Conservation (phyloP, 257 asterid genomes). For the Nicotiana knightiana region DNA sequence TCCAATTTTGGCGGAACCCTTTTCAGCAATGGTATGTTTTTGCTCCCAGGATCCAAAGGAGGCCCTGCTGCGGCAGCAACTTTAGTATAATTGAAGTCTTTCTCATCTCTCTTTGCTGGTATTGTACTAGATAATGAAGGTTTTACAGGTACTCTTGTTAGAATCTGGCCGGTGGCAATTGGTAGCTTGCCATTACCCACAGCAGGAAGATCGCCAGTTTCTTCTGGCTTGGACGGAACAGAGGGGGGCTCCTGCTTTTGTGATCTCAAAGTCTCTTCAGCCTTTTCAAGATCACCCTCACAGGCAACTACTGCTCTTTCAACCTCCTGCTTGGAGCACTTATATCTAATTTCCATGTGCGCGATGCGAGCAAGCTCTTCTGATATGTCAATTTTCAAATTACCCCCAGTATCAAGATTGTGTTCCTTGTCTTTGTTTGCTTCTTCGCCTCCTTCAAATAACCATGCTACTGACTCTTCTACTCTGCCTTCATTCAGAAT, state of each 20-base stretch:
- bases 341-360: slow-evolving; percentile 58
- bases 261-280: slow-evolving; percentile 64
- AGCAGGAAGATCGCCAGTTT: slow-evolving; percentile 51
- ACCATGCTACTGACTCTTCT: slow-evolving; percentile 88
- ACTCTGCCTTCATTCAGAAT: slow-evolving; percentile 87
- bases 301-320: slow-evolving; percentile 78
- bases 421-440: slow-evolving; percentile 43
- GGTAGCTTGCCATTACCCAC: slow-evolving; percentile 37
- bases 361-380: slow-evolving; percentile 76
- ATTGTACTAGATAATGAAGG: slow-evolving; percentile 29
- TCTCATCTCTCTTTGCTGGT: slow-evolving; percentile 64
- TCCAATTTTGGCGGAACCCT: slow-evolving; percentile 54
- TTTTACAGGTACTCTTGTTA: slow-evolving; percentile 33
- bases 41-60: slow-evolving; percentile 49
- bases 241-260: slow-evolving; percentile 68
- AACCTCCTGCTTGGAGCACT: slow-evolving; percentile 87
- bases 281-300: slow-evolving; percentile 85
- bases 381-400: slow-evolving; percentile 77
- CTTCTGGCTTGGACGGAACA: slow-evolving; percentile 52
- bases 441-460: slow-evolving; percentile 60
- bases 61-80: slow-evolving; percentile 36
- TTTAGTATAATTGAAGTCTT: slow-evolving; percentile 62
- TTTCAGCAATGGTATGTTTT: slow-evolving; percentile 43
- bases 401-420: slow-evolving; percentile 52
- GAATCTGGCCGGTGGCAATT: slow-evolving; percentile 27